Conservation (phyloP, 495 filamentous ascomycete genomes). For the Neurospora sp. region DNA sequence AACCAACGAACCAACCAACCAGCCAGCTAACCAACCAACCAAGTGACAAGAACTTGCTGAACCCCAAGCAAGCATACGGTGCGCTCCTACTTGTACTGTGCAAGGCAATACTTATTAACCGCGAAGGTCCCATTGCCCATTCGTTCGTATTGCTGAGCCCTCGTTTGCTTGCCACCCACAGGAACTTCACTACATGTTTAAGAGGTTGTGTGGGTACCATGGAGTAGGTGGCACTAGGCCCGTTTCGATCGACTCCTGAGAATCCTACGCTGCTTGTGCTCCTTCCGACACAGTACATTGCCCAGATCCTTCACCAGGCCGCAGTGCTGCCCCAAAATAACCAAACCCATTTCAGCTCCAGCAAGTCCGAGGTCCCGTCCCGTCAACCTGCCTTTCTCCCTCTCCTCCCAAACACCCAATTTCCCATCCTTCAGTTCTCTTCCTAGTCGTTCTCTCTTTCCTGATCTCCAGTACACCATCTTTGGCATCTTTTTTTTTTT, state of each 20-base stretch:
- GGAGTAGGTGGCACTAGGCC: conserved; percentile 11
- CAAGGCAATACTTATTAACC: background rate
- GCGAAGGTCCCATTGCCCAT: background rate
- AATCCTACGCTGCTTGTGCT: conserved; percentile 7
- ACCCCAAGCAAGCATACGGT: background rate
- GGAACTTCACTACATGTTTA: background rate
- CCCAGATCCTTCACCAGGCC: background rate
- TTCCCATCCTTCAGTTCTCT: background rate
- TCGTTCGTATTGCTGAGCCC: background rate
- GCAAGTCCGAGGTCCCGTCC: background rate
- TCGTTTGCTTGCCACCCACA: background rate
- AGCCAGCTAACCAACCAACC: background rate
- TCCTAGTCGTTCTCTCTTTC: background rate
- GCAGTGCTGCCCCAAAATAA: background rate
- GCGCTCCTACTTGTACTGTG: background rate
- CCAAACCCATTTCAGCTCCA: background rate
- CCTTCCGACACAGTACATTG: background rate
- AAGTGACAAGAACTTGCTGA: background rate
- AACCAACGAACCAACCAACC: background rate
- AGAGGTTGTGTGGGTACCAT: background rate
- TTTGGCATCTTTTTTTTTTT: background rate
- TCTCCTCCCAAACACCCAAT: background rate
- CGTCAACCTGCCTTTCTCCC: background rate
- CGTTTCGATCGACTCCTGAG: conserved; percentile 22
- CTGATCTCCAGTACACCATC: background rate